Evolutionary conservation across 768 basidiomycete species (phyloP), one percentile per base, ranked within the genome.

Genomic region (Kwoniella mangroviensis): DNA sequence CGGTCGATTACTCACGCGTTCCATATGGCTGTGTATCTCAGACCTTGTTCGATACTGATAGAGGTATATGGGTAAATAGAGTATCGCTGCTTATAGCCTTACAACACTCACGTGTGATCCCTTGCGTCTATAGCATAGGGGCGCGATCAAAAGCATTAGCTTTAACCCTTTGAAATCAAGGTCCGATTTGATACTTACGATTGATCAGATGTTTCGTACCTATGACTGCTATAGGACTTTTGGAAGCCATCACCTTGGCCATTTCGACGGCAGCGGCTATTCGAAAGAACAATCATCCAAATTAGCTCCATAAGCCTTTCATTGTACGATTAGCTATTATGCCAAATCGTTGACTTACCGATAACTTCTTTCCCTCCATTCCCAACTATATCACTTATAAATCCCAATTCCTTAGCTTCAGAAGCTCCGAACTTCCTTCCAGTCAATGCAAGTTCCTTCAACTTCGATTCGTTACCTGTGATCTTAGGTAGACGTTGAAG

Each of bases 401-500:
- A 85, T 0, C 94, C 94, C 1, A 94, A 79, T 45, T 84, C 84
- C 67, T 85, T 81, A 0, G 93, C 94, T 72, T 92, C 92, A 0
- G 79, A 74, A 0, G 91, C 88, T 2, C 85, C 85, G 82, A 97
- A 96, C n/a, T 83, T 81, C 3, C 91, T 86, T 1, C 88, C 89
- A 0, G 92, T 92, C 75, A 92, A 89, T 0, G 92, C 89, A 13
- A 94, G 85, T 79, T 96, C 94, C 57, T 88, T 86, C 2, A 89
- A 83, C 13, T 91, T 85, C 1, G 90, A 91, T 34, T 88, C 86
- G 82, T 93, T 94, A 0, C 89, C 92, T 0, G 87, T 87, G 56
- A 92, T 86, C 75, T 92, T 92, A 0, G 91, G 92, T 6, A 95
- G 84, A 61, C 90, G 89, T 1, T 93, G 91, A 6, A 96, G 87